Evolutionary conservation across 371 early-diverging fungal species (phyloP).

Genomic region (Mucor mucedo): DNA sequence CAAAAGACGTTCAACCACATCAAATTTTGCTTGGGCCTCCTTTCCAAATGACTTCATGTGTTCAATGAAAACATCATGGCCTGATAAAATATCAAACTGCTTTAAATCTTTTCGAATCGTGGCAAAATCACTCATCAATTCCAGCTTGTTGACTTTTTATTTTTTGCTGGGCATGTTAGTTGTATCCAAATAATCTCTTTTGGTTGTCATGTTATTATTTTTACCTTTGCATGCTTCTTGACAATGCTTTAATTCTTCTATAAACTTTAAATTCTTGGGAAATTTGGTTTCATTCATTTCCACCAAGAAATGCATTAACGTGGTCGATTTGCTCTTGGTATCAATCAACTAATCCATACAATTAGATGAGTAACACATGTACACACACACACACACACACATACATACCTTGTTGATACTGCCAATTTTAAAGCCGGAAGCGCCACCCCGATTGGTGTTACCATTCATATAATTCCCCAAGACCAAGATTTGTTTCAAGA

Average conservation of each 20-base stretch:
- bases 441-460: constrained; percentile 83
- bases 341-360: constrained; percentile 66
- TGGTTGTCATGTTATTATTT: background rate
- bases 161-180: background rate
- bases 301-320: constrained; percentile 81
- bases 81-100: constrained; percentile 42
- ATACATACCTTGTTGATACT: constrained; percentile 79
- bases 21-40: constrained; percentile 41
- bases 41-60: constrained; percentile 56
- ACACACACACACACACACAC: background rate
- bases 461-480: constrained; percentile 95
- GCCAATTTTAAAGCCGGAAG: constrained; percentile 86
- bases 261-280: constrained; percentile 65
- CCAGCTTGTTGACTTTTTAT: constrained; percentile 48
- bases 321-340: constrained; percentile 73
- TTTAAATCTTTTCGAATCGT: constrained; percentile 49
- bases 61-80: constrained; percentile 25
- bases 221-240: constrained; percentile 79
- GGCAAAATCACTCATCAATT: constrained; percentile 48
- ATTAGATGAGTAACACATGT: background rate
- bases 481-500: constrained; percentile 76
- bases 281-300: constrained; percentile 67
- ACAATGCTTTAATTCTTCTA: constrained; percentile 70
- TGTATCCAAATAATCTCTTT: background rate
- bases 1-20: constrained; percentile 42